phyloP scores from a whole-genome alignment of 805 yeast species.

The Lipomyces yamanashiensis region DNA sequence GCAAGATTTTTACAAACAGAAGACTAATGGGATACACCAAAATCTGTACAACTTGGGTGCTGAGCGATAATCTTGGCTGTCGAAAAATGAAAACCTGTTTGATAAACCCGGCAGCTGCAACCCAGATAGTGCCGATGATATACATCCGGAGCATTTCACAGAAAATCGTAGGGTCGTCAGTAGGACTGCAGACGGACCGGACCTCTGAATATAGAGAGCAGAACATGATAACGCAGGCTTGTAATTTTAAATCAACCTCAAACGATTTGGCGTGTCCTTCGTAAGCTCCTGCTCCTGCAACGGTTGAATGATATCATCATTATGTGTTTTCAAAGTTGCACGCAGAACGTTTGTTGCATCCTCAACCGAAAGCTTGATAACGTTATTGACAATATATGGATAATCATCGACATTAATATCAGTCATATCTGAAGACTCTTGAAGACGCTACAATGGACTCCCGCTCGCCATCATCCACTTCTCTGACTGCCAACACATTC shows the following conservation, averaged over 20 bases:
- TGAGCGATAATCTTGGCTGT: slow-evolving; percentile 59
- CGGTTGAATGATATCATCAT: slow-evolving; percentile 54
- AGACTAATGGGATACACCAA: slow-evolving; percentile 59
- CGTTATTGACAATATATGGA: slow-evolving; percentile 51
- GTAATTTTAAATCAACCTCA: slow-evolving; percentile 43
- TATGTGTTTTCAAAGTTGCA: slow-evolving; percentile 48
- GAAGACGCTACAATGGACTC: too few relatives aligned
- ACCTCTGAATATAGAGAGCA: slow-evolving; percentile 52
- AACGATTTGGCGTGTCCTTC: slow-evolving; percentile 11
- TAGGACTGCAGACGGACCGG: slow-evolving; percentile 64
- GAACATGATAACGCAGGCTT: slow-evolving; percentile 18
- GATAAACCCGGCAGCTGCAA: slow-evolving; percentile 61
- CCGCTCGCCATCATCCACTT: too few relatives aligned
- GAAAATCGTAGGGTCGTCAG: slow-evolving; percentile 55
- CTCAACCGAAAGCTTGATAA: slow-evolving; percentile 45
- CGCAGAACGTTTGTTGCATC: slow-evolving; percentile 48
- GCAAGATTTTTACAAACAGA: slow-evolving; percentile 49
- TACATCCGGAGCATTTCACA: slow-evolving; percentile 60
- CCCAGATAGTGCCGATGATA: slow-evolving; percentile 57
- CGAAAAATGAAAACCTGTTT: slow-evolving; percentile 65
- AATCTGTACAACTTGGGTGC: slow-evolving; percentile 68
- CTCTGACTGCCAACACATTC: too few relatives aligned
- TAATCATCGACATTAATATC: neutral
- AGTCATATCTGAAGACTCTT: too few relatives aligned
- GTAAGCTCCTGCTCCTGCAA: slow-evolving; percentile 26